Evolutionary conservation across 371 early-diverging fungal genomes (phyloP), one percentile per base, ranked within the genome.

Genomic region (Rhizopus delemar): DNA sequence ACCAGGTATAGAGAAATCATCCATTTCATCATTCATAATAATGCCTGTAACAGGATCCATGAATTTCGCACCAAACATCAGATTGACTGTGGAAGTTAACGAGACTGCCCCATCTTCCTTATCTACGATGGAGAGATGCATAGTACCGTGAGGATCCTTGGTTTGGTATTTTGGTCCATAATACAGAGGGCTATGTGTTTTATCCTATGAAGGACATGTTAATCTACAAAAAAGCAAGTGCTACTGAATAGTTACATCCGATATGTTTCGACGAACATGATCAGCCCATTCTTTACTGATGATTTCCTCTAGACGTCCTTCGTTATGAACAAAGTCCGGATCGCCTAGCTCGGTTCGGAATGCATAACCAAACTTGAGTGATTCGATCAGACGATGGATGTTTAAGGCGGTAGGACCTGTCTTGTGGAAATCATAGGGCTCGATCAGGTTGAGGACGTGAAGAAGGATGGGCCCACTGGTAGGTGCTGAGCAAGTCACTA

Each of bases 11-110:
- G 92, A 90, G 68, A 99, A 99, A 66, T 99, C 99, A 70, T 99
- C 99, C 89, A 99, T 96, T 65, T 98, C 89, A 68, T 99, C 88
- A 78, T 99, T 99, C 52, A 99, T 79, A 48, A 99, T 92, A 39
- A 99, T 85, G n/a, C 99, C 99, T 0, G 99, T 94, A 11, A 65
- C 73, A 0, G 87, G 88, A 71, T 98, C 96, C 90, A 99, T 87
- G 16, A 99, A 70, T 43, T 89, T 89, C 7, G 96, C 88, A 3
- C 99, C 99, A 82, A 98, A 99, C 41, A 90, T 73, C 13, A 97
- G 75, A 75, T 99, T 98, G n/a, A 98, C 84, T 0, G 99, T 96
- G n/a, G 93, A 90, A 1, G 99, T 99, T 51, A 98, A 45, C 0
- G 93, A 74, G 5, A 96, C 98, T 0, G 94, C 90, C 66, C 87